Evolutionary conservation across 306 rosid species (phyloP).

Genomic region (Rosa persica): DNA sequence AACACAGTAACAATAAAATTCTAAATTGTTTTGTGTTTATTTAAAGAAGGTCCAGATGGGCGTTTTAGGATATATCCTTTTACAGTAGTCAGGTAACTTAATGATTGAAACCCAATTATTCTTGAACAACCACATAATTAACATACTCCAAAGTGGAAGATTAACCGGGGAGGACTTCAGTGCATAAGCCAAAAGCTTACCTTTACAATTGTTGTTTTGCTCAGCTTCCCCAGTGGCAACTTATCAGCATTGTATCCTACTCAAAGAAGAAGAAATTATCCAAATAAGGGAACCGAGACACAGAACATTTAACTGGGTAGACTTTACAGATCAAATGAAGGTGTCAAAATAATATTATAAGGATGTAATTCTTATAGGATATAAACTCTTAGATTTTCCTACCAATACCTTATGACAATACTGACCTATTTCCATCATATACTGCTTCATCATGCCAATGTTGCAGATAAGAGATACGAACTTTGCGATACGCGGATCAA

Average conservation of each 20-base stretch:
- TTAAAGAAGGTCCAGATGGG: neutral
- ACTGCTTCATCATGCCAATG: constrained; percentile 93
- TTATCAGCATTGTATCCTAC: constrained; percentile 94
- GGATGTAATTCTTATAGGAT: constrained; percentile 6
- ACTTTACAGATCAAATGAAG: neutral
- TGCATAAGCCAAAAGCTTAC: constrained; percentile 36
- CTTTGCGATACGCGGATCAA: constrained; percentile 70
- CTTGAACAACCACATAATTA: neutral
- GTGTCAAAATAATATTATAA: neutral
- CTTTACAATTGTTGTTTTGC: constrained; percentile 90
- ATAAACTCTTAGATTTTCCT: constrained; percentile 20
- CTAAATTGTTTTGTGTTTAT: neutral
- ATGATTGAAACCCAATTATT: neutral
- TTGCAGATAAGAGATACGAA: constrained; percentile 91
- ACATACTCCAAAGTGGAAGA: neutral
- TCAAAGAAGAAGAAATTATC: constrained; percentile 22
- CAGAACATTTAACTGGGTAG: neutral
- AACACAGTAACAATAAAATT: neutral
- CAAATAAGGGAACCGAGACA: constrained; percentile 8
- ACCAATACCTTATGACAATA: constrained; percentile 15
- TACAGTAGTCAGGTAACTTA: neutral
- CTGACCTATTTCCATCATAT: constrained; percentile 99
- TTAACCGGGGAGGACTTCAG: constrained; percentile 1
- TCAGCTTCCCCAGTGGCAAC: constrained; percentile 93
- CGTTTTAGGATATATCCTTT: neutral